Base-by-base conservation (phyloP, 1,284 basidiomycete genomes). In the Moniliophthora roreri region DNA sequence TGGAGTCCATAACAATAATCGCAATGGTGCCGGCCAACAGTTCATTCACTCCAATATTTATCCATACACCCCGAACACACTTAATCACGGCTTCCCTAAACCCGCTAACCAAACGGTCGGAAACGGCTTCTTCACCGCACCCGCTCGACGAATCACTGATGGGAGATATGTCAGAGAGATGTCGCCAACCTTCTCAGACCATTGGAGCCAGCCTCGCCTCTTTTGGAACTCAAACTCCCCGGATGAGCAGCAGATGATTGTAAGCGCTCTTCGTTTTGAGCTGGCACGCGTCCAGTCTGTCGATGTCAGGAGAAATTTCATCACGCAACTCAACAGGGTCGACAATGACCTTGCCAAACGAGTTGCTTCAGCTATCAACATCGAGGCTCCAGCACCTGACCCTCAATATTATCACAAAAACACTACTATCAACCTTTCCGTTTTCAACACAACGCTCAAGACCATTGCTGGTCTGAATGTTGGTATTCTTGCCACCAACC, bases 1-100 rank as follows among this genome's bases (percentile, higher is more conserved):
- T 28, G 18, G 21, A 8, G 42, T 52, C 9, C 51, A 52, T 36
- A 52, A 52, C 44, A 52, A 52, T 35, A 47, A 46, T 47, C 51
- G 51, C 15, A 44, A 52, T 39, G 50, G 50, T 32, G 51, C 51
- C 10, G 44, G 42, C 13, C 51, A 52, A 39, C 51, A 47, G 15
- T 39, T 52, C 9, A 47, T 52, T 18, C 36, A 46, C 4, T 39
- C 51, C 1, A 52, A 52, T 26, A 26, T 37, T 18, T 34, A 34
- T 20, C 28, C 51, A 9, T 52, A 53, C 38, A 53, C 45, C 20
- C 21, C 32, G 6, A 53, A 53, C 24, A 21, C 38, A 8, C 37
- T 53, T 13, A 53, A 53, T 16, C 4, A 36, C 23, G 52, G 52
- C 21, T 47, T 26, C 20, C 51, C 44, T 3, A 21, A 20, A 18